Evolutionary conservation across 2,329 filamentous ascomycete species (phyloP).

Genomic region (Coniochaeta sp.): DNA sequence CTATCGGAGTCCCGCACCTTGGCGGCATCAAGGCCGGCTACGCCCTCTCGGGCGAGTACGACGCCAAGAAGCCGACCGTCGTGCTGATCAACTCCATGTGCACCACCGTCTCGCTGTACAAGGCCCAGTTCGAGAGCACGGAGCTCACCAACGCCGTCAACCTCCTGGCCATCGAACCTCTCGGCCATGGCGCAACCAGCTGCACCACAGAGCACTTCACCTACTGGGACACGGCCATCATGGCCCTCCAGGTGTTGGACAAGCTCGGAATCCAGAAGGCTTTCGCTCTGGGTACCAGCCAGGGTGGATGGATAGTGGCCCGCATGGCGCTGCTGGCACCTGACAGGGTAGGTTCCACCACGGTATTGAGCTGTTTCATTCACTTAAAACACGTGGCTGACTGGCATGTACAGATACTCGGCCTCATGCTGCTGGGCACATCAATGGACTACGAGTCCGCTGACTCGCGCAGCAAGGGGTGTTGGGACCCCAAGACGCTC

Average conservation of each 20-base stretch:
- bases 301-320: constrained; percentile 43
- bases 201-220: constrained; percentile 40
- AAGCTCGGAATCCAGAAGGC: constrained; percentile 38
- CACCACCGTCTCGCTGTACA: constrained; percentile 39
- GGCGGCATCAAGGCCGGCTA: constrained; percentile 40
- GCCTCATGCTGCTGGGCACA: constrained; percentile 40
- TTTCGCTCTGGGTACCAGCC: constrained; percentile 43
- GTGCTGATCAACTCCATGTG: constrained; percentile 47
- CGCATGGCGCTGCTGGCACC: constrained; percentile 43
- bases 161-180: constrained; percentile 44
- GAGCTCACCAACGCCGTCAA: constrained; percentile 34
- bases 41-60: constrained; percentile 22
- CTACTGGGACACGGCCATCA: constrained; percentile 47
- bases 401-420: constrained; percentile 30
- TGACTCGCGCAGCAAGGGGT: constrained; percentile 35
- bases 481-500: constrained; percentile 39
- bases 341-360: constrained; percentile 27
- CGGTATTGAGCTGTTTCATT: not conserved
- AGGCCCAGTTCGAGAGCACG: constrained; percentile 33
- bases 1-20: constrained; percentile 39
- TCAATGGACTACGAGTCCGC: constrained; percentile 47
- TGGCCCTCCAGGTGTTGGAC: constrained; percentile 50
- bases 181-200: constrained; percentile 43
- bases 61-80: constrained; percentile 42
- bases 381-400: not conserved